A percentile compares a stretch with the other conserved stretches of the same genome.
phyloP scores from a whole-genome alignment of 345 rosid species.

The Capsella bursapastoris region DNA sequence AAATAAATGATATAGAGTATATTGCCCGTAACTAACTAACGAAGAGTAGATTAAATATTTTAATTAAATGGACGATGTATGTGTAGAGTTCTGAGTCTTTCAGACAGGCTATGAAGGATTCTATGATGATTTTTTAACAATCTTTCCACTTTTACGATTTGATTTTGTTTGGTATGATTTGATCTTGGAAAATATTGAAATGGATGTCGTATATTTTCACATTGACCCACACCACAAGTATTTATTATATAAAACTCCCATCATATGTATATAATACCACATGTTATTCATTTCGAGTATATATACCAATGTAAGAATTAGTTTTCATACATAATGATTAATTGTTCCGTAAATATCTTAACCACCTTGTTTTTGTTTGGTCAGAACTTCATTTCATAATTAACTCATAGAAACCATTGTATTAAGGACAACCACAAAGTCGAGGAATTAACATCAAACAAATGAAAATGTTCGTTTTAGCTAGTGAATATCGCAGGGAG shows the following conservation, averaged over 20 bases:
- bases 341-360: background rate
- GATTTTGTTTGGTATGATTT: conserved; percentile 30
- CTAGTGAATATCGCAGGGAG: background rate
- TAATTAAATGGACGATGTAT: conserved; percentile 15
- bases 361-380: no score
- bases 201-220: background rate
- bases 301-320: background rate
- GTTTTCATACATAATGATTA: background rate
- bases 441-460: background rate
- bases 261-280: background rate
- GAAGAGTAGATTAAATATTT: conserved; percentile 7
- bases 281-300: background rate
- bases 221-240: conserved; percentile 4
- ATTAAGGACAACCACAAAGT: background rate
- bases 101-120: conserved; percentile 31
- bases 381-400: no score
- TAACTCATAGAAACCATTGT: background rate
- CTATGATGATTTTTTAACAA: conserved; percentile 32
- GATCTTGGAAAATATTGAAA: conserved; percentile 5
- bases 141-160: conserved; percentile 38
- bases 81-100: background rate
- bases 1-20: conserved; percentile 9
- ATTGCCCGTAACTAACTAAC: conserved; percentile 35
- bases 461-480: background rate
- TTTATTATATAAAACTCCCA: background rate